phyloP scores from a whole-genome alignment of 805 yeast species.

The Metschnikowia arizonensis region DNA sequence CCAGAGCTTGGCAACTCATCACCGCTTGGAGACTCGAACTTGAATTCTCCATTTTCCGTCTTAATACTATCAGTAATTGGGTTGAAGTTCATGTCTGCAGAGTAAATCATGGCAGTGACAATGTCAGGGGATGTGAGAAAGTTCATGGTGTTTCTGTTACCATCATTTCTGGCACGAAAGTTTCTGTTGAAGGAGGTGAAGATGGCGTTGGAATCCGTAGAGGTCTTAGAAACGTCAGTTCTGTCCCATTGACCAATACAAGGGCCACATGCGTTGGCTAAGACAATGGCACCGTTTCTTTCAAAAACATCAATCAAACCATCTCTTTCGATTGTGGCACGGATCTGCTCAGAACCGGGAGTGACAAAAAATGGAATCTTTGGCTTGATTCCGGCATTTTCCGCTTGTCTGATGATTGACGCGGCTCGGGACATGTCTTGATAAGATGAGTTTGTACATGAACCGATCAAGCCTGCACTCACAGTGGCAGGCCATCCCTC shows the following conservation, averaged over 20 bases:
- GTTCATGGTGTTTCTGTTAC: conserved; percentile 96
- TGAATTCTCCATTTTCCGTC: conserved; percentile 70
- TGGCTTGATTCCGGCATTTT: conserved; percentile 79
- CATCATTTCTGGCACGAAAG: conserved; percentile 96
- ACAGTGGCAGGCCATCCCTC: conserved; percentile 85
- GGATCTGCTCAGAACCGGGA: conserved; percentile 97
- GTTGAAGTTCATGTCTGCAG: conserved; percentile 89
- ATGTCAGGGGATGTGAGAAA: conserved; percentile 98
- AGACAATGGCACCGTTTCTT: conserved; percentile 83
- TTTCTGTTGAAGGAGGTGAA: conserved; percentile 97
- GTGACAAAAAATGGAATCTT: conserved; percentile 91
- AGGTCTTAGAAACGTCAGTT: conserved; percentile 62
- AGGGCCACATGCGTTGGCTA: conserved; percentile 99
- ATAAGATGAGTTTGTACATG: conserved; percentile 97
- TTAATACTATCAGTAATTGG: conserved; percentile 84
- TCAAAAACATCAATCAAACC: conserved; percentile 79
- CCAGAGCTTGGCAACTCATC: conserved; percentile 79
- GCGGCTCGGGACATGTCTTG: conserved; percentile 98
- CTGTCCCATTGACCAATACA: conserved; percentile 99
- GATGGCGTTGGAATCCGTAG: conserved; percentile 75
- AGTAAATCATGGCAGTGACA: conserved; percentile 94
- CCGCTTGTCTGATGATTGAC: conserved; percentile 84
- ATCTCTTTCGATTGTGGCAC: conserved; percentile 96
- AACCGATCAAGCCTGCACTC: conserved; percentile 93
- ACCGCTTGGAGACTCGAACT: conserved; percentile 76